Evolutionary conservation across 768 basidiomycete species (phyloP), one percentile per base, ranked within the genome.

Genomic region (Leccinum arenicola): DNA sequence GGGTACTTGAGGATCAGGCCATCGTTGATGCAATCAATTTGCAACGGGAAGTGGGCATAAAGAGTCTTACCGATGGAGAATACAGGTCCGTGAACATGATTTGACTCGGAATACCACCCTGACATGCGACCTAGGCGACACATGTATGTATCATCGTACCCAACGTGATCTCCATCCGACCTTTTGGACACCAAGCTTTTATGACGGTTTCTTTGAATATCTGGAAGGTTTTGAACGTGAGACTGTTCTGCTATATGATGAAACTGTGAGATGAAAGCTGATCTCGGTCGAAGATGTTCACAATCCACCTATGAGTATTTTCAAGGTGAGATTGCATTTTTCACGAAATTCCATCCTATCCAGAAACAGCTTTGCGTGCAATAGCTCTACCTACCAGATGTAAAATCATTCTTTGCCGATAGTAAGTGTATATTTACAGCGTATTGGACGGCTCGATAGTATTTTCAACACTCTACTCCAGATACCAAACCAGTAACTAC

Each of bases 131-230:
- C 10, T 38, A 70, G 69, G 52, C 68, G 70, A 27, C 70, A 71
- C 53, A 69, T 71, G 70, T 70, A 33, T 29, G 62, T 55, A 33
- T 19, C 38, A 0, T 55, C 19, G 6, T 33, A 29, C 54, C 36
- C 19, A 17, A 1, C 3, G 21, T 31, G 2, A 1, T 23, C 56
- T 56, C 40, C 17, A 38, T 6, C 7, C 3, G 43, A 64, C 19
- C 25, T 6, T 51, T 15, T 35, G 49, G 51, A 43, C n/a, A 43
- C 11, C 19, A 50, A 70, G 69, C 63, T 70, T 70, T 35, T 70
- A 56, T 21, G 69, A 70, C 29, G 69, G 69, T 21, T 71, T 70
- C 56, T 70, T 70, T 27, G 69, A 71, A 27, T 54, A 59, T 50
- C 50, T 70, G 5, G 61, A 71, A 50, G 69, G 69, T 0, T 70